Conservation (phyloP, 2,329 filamentous ascomycete species). For the Epichloe typhina region DNA sequence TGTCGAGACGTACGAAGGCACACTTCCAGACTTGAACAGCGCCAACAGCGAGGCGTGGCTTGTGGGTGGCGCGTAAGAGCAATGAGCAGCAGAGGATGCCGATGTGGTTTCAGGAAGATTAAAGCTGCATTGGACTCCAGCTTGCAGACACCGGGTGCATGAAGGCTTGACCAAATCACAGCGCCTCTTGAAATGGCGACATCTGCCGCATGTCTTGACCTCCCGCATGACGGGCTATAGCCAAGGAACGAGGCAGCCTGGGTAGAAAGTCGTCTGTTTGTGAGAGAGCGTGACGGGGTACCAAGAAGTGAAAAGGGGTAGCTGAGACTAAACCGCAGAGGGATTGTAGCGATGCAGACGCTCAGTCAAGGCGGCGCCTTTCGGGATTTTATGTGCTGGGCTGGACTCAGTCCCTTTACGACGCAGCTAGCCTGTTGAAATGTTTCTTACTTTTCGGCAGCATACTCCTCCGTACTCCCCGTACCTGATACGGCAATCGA, state of each 20-base stretch:
- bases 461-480: too few relatives aligned
- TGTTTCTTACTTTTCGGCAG: too few relatives aligned
- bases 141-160: constrained; percentile 21
- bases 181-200: constrained; percentile 23
- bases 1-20: background rate
- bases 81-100: background rate
- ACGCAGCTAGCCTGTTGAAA: too few relatives aligned
- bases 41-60: background rate
- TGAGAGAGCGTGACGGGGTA: background rate
- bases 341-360: too few relatives aligned
- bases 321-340: too few relatives aligned
- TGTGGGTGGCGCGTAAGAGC: background rate
- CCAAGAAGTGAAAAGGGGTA: too few relatives aligned
- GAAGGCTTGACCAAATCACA: constrained; percentile 23
- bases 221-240: constrained; percentile 14
- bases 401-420: too few relatives aligned
- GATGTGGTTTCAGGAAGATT: constrained; percentile 4
- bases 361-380: too few relatives aligned
- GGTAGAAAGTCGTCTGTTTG: background rate
- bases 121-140: constrained; percentile 21
- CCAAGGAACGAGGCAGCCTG: too few relatives aligned
- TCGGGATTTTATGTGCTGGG: too few relatives aligned
- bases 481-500: too few relatives aligned
- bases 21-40: background rate
- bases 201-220: constrained; percentile 24